phyloP scores from a whole-genome alignment of 306 rosid genomes.

The Canavalia gladiata region DNA sequence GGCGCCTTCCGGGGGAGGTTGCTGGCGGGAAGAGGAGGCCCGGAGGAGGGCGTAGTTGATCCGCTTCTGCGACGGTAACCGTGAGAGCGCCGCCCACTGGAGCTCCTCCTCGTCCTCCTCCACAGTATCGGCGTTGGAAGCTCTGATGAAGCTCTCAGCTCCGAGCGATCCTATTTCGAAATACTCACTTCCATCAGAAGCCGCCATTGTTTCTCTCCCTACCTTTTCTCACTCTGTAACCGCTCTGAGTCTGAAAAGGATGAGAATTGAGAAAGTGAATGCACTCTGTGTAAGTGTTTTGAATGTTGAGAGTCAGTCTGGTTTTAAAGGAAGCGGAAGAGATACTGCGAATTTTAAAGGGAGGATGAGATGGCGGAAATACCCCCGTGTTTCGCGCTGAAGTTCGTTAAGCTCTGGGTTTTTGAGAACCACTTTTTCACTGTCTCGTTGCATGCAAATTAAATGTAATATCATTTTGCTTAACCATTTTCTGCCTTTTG shows the following conservation, averaged over 20 bases:
- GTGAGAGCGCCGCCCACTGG: slow-evolving; percentile 74
- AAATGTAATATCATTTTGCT: neutral
- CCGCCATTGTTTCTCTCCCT: slow-evolving; percentile 60
- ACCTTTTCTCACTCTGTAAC: neutral
- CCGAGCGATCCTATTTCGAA: slow-evolving; percentile 52
- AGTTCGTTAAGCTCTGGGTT: slow-evolving; percentile 1
- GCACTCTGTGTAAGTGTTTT: neutral
- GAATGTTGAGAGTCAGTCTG: too few species aligned
- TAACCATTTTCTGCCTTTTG: neutral
- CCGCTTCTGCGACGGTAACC: slow-evolving; percentile 71
- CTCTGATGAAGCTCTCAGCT: slow-evolving; percentile 58
- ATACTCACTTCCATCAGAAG: slow-evolving; percentile 85
- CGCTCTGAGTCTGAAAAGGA: neutral
- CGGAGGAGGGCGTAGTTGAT: slow-evolving; percentile 64
- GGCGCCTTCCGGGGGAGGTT: neutral
- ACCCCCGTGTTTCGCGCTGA: neutral
- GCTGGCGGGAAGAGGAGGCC: slow-evolving; percentile 36
- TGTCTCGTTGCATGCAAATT: neutral
- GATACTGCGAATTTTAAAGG: slow-evolving; percentile 20
- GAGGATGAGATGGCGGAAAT: slow-evolving; percentile 17
- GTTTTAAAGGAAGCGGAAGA: neutral
- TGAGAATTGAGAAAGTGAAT: neutral
- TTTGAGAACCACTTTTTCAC: neutral
- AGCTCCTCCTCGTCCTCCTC: slow-evolving; percentile 77
- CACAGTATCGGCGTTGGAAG: slow-evolving; percentile 74